These are phyloP conservation scores for Wickerhamiella alocasiicola DNA, from an alignment of 805 yeast genomes.

Conservation along the genomic window DNA sequence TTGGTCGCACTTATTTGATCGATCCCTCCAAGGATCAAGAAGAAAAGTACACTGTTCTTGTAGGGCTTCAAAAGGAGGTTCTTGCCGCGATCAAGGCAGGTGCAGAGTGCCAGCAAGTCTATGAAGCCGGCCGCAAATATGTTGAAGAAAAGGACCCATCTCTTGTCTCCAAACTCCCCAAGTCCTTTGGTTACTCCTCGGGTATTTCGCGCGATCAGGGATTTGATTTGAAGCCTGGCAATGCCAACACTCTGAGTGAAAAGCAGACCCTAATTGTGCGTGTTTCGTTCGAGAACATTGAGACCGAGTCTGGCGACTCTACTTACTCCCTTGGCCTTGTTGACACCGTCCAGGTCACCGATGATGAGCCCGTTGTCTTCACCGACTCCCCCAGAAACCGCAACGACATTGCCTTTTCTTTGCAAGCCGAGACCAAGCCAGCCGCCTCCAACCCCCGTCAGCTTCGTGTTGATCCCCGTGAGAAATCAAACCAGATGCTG, in stretches of 20 bases:
- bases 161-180: conserved; percentile 46
- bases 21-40: conserved; percentile 78
- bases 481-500: conserved; percentile 58
- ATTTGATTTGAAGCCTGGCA: conserved; percentile 59
- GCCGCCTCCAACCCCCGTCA: conserved; percentile 14
- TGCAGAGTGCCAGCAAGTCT: conserved; percentile 50
- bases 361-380: conserved; percentile 47
- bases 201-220: conserved; percentile 85
- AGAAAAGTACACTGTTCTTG: conserved; percentile 61
- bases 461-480: conserved; percentile 15
- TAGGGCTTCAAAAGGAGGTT: conserved; percentile 58
- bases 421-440: conserved; percentile 38
- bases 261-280: conserved; percentile 67
- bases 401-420: conserved; percentile 70
- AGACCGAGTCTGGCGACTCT: conserved; percentile 37
- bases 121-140: conserved; percentile 46
- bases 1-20: conserved; percentile 78
- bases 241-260: conserved; percentile 50
- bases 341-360: conserved; percentile 67
- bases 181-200: conserved; percentile 75
- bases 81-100: conserved; percentile 55
- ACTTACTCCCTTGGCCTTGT: conserved; percentile 61
- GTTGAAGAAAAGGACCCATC: conserved; percentile 55
- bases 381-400: conserved; percentile 63
- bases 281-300: conserved; percentile 62